Conservation (phyloP, 2,329 filamentous ascomycete genomes). For the Colletotrichum incanum region DNA sequence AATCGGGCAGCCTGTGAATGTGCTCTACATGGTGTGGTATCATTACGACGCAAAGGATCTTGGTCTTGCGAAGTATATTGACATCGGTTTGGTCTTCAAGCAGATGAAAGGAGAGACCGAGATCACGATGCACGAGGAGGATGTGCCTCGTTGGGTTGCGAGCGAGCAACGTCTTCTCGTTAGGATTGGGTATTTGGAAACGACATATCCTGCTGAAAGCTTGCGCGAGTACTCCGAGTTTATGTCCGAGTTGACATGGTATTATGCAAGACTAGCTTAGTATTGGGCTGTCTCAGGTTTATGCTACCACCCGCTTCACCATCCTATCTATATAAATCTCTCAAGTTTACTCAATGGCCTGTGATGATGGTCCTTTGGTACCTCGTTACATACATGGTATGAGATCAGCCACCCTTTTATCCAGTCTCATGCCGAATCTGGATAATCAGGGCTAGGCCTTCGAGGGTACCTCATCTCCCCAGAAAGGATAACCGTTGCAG, state of each 20-base stretch:
- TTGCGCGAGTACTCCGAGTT: background rate
- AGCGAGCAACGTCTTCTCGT: slow-evolving; percentile 1
- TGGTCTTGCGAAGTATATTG: background rate
- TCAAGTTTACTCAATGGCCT: background rate
- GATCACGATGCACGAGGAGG: background rate
- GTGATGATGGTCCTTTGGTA: rapidly evolving
- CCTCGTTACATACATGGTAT: background rate
- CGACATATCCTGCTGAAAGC: slow-evolving; percentile 7
- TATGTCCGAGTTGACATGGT: background rate
- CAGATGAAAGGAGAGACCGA: slow-evolving; percentile 19
- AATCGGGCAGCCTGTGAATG: background rate
- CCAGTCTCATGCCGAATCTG: background rate
- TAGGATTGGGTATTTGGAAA: slow-evolving; percentile 22
- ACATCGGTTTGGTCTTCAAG: slow-evolving; percentile 8
- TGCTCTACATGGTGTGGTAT: slow-evolving; percentile 19
- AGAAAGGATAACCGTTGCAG: background rate
- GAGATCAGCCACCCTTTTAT: background rate
- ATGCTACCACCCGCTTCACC: background rate
- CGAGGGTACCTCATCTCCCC: background rate
- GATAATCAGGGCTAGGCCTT: background rate
- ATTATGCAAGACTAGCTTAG: slow-evolving; percentile 3
- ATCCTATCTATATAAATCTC: background rate
- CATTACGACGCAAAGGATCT: slow-evolving; percentile 10
- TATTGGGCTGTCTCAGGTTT: no score
- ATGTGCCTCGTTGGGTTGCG: background rate